A percentile compares a stretch with the other conserved stretches of the same genome.
These are phyloP conservation scores for Cymbidium sinense DNA, from an alignment of 106 monocot species.

Conservation along the genomic window DNA sequence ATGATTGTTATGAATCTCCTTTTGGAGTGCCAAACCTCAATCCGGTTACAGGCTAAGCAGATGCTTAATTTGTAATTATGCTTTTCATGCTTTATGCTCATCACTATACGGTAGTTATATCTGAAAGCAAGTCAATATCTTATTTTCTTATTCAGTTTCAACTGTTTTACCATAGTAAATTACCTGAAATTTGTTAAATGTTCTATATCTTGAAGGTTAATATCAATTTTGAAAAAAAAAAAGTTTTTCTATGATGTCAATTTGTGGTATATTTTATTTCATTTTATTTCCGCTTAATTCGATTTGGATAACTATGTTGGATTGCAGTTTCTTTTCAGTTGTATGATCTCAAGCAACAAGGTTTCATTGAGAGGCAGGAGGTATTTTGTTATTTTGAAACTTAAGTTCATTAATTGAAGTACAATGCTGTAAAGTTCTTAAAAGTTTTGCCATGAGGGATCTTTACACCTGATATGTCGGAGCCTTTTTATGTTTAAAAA, in stretches of 20 bases:
- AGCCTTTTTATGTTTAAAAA: background rate
- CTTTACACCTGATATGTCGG: background rate
- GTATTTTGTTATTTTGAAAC: conserved; percentile 22
- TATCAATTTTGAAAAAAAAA: background rate
- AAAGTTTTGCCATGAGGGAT: background rate
- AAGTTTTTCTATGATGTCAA: background rate
- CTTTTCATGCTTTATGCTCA: no score
- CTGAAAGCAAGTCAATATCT: background rate
- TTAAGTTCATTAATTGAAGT: background rate
- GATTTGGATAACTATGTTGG: background rate
- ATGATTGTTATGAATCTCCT: background rate
- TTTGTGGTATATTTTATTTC: background rate
- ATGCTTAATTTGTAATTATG: background rate
- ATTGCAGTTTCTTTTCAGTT: conserved; percentile 88
- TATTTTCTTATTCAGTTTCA: background rate
- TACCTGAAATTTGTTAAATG: background rate
- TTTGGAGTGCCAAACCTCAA: background rate
- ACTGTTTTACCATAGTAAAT: background rate
- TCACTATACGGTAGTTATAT: background rate
- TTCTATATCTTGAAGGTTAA: background rate
- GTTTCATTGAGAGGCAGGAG: conserved; percentile 94
- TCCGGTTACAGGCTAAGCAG: background rate
- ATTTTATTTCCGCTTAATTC: background rate
- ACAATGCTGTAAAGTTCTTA: background rate
- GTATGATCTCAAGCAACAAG: conserved; percentile 98